Evolutionary conservation across 2,329 filamentous ascomycete species (phyloP).

Genomic region (Curvularia sp.): DNA sequence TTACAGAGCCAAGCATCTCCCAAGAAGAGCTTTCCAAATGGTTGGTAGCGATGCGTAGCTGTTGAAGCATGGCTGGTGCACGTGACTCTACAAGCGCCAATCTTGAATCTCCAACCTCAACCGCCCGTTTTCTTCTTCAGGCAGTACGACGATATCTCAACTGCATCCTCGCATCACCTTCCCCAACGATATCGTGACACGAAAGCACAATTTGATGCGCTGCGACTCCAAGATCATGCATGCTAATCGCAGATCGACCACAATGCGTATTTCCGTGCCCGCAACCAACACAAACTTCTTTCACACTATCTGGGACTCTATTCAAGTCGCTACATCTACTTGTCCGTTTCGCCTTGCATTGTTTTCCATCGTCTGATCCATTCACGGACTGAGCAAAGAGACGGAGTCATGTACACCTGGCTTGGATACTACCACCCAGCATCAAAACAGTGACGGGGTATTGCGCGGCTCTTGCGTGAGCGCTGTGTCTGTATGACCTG

Average conservation of each 20-base stretch:
- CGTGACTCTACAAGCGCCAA: slow-evolving; percentile 19
- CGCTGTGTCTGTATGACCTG: background rate
- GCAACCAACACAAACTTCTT: background rate
- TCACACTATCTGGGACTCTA: background rate
- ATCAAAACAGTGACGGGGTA: background rate
- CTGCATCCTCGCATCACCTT: slow-evolving; percentile 2
- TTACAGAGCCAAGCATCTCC: background rate
- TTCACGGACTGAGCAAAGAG: slow-evolving; percentile 9
- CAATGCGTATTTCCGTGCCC: background rate
- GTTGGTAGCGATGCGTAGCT: background rate
- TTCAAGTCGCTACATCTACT: background rate
- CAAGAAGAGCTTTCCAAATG: background rate
- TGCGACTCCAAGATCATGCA: slow-evolving; percentile 10
- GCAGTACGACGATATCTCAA: slow-evolving; percentile 10
- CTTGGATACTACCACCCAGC: background rate
- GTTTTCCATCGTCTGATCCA: background rate
- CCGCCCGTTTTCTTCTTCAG: slow-evolving; percentile 1
- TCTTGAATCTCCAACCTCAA: slow-evolving; percentile 14
- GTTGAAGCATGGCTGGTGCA: slow-evolving; percentile 2
- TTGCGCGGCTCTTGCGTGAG: background rate
- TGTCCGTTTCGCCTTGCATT: too few relatives aligned
- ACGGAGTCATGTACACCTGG: background rate
- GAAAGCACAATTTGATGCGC: background rate
- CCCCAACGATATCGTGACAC: background rate
- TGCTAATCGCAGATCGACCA: slow-evolving; percentile 6